Evolutionary conservation across 2,329 filamentous ascomycete species (phyloP).

Genomic region (Sclerotinia sclerotiorum): DNA sequence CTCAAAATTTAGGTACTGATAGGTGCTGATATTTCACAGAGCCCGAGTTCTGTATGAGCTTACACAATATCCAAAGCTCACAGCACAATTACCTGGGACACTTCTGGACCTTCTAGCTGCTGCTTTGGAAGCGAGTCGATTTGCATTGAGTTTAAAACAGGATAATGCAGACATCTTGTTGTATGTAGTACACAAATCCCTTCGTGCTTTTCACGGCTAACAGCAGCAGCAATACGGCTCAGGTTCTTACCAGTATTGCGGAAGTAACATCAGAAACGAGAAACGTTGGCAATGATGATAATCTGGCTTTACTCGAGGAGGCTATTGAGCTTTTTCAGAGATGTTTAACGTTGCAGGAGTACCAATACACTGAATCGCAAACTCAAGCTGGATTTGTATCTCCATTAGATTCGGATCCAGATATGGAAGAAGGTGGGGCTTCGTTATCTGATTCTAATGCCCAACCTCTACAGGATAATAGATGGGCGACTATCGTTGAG

Average conservation of each 20-base stretch:
- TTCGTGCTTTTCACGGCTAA: slow-evolving; percentile 21
- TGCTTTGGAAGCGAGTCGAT: slow-evolving; percentile 62
- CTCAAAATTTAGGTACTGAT: slow-evolving; percentile 5
- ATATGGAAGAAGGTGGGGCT: slow-evolving; percentile 43
- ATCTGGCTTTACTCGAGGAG: slow-evolving; percentile 55
- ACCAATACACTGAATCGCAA: slow-evolving; percentile 48
- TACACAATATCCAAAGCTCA: slow-evolving; percentile 63
- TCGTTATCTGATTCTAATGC: slow-evolving; percentile 24
- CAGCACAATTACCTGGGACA: slow-evolving; percentile 56
- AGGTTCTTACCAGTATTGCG: slow-evolving; percentile 65
- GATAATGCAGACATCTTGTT: slow-evolving; percentile 68
- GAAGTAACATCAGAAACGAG: slow-evolving; percentile 53
- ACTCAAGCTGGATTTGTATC: slow-evolving; percentile 32
- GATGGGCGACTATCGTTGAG: slow-evolving; percentile 60
- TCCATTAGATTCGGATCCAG: slow-evolving; percentile 29
- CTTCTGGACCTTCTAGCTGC: slow-evolving; percentile 56
- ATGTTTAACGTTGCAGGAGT: slow-evolving; percentile 55
- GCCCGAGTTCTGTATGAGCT: slow-evolving; percentile 69
- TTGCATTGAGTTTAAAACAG: slow-evolving; percentile 58
- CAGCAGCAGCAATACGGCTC: slow-evolving; percentile 58
- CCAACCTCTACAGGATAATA: slow-evolving; percentile 24
- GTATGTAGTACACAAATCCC: slow-evolving; percentile 32
- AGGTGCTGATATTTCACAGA: slow-evolving; percentile 43
- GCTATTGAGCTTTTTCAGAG: slow-evolving; percentile 59
- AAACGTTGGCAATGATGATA: slow-evolving; percentile 46